A percentile compares a stretch with the other conserved stretches of the same genome.
Conservation (phyloP, 768 basidiomycete species). For the Tulasnella sp. region DNA sequence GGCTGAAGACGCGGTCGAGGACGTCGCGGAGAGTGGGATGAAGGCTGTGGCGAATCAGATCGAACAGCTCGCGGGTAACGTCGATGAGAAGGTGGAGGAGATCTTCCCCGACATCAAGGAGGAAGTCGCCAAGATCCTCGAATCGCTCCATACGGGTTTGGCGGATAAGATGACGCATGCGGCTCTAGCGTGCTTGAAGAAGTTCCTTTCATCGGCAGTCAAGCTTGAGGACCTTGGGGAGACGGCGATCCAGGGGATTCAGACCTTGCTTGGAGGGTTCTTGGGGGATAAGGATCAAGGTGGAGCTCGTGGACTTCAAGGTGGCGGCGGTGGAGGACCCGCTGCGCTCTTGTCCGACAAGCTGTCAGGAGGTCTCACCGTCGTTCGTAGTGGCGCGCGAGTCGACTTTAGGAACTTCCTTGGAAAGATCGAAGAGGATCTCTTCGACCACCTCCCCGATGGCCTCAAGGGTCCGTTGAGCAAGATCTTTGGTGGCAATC, state of each 20-base stretch:
- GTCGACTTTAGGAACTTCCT: slow-evolving; percentile 11
- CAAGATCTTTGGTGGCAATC: slow-evolving; percentile 8
- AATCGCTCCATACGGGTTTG: neutral
- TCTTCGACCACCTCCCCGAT: slow-evolving; percentile 9
- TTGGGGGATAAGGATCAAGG: neutral
- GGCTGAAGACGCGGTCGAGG: neutral
- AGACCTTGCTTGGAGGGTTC: neutral
- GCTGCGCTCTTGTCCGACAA: slow-evolving; percentile 2
- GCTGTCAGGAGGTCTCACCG: slow-evolving; percentile 1
- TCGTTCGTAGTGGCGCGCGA: slow-evolving; percentile 1
- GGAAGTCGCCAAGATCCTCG: neutral
- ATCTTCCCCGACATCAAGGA: slow-evolving; percentile 10
- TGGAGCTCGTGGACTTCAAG: neutral
- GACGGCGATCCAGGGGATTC: neutral
- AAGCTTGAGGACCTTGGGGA: slow-evolving; percentile 2
- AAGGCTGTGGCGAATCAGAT: neutral
- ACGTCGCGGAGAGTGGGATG: neutral
- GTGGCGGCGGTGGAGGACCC: neutral
- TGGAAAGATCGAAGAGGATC: slow-evolving; percentile 4
- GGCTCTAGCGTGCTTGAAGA: slow-evolving; percentile 3
- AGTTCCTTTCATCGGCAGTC: neutral
- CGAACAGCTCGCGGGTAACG: slow-evolving; percentile 7
- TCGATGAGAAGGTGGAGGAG: slow-evolving; percentile 4
- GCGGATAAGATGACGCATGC: slow-evolving; percentile 7
- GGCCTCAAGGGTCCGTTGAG: neutral